Evolutionary conservation across 108 stramenopile species (phyloP).

Genomic region (Skeletonema potamos): DNA sequence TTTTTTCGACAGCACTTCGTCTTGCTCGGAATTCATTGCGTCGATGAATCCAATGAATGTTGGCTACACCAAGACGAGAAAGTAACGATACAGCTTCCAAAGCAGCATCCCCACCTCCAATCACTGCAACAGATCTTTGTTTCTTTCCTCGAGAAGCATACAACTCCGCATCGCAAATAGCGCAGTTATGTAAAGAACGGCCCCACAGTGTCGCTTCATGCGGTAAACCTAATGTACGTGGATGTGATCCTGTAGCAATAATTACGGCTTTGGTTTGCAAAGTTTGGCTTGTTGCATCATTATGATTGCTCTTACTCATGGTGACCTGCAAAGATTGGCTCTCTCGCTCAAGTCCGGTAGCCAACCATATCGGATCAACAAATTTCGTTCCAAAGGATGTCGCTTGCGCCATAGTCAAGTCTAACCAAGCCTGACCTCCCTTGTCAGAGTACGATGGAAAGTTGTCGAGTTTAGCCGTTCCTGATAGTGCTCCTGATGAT

Average conservation of each 20-base stretch:
- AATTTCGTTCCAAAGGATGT: constrained; percentile 40
- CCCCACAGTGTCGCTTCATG: constrained; percentile 34
- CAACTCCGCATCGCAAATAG: constrained; percentile 33
- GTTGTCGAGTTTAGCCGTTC: constrained; percentile 54
- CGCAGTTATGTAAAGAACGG: constrained; percentile 28
- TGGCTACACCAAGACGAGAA: not conserved
- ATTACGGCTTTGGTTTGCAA: constrained; percentile 19
- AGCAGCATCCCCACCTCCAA: constrained; percentile 49
- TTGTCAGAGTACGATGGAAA: constrained; percentile 47
- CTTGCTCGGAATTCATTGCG: constrained; percentile 27
- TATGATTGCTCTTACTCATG: not conserved
- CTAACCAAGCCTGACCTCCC: constrained; percentile 51
- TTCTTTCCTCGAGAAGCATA: constrained; percentile 6
- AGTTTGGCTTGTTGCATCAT: not conserved
- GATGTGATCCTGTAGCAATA: constrained; percentile 31
- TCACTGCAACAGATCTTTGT: constrained; percentile 22
- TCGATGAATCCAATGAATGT: constrained; percentile 37
- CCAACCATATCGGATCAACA: constrained; percentile 41
- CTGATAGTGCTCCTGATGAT: constrained; percentile 43
- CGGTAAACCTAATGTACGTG: constrained; percentile 22
- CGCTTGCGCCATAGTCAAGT: constrained; percentile 45
- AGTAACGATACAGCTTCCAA: constrained; percentile 37
- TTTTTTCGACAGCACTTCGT: constrained; percentile 7
- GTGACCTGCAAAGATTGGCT: not conserved
- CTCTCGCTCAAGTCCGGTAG: constrained; percentile 2